These are phyloP conservation scores for Dictyostelium firmibasis DNA, from an alignment of 78 protist species.

Conservation along the genomic window DNA sequence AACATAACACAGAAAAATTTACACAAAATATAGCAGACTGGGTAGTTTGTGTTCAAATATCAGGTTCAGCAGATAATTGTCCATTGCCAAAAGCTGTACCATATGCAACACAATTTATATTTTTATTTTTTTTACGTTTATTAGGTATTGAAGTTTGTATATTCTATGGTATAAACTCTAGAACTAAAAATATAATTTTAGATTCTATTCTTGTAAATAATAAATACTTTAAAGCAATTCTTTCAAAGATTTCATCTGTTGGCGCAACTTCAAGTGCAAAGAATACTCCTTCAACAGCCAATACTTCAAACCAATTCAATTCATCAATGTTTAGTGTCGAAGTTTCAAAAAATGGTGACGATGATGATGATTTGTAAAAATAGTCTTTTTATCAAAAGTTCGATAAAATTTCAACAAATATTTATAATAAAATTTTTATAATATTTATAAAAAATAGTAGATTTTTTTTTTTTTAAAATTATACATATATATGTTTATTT, in stretches of 20 bases:
- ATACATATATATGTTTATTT: too few relatives aligned
- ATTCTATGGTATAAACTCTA: conserved; percentile 45
- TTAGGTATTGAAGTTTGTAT: conserved; percentile 51
- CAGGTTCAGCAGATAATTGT: background rate
- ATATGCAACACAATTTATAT: conserved; percentile 38
- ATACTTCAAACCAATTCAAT: background rate
- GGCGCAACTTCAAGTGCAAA: conserved; percentile 3
- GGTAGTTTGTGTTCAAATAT: conserved; percentile 19
- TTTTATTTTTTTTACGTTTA: conserved; percentile 38
- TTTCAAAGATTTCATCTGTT: background rate
- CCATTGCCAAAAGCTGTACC: conserved; percentile 1
- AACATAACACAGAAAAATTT: conserved; percentile 1
- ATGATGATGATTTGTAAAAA: background rate
- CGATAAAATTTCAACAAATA: too few relatives aligned
- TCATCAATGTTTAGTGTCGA: background rate
- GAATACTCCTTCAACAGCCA: background rate
- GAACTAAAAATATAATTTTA: conserved; percentile 17
- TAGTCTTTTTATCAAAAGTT: too few relatives aligned
- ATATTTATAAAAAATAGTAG: background rate
- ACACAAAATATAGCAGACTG: background rate
- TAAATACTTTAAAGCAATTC: conserved; percentile 31
- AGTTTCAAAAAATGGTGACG: background rate
- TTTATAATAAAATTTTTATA: too few relatives aligned
- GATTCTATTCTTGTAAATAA: conserved; percentile 10
- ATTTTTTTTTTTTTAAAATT: too few relatives aligned